Base-by-base conservation (phyloP, 1,139 yeast genomes). In the Taiozyma onychis region DNA sequence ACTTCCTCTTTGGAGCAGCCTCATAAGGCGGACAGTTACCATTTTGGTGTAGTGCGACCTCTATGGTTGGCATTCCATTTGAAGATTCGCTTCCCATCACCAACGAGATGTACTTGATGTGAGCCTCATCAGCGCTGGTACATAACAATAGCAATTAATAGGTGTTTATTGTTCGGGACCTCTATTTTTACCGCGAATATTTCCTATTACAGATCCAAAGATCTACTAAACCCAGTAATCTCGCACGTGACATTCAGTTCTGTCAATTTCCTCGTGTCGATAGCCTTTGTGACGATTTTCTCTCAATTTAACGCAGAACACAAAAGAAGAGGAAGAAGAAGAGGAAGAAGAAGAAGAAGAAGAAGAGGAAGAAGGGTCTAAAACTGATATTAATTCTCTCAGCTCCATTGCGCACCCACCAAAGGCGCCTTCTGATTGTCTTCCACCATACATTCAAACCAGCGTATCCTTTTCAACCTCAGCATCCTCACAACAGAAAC, bases 1-100 rank as follows among this genome's bases (percentile, higher is more conserved):
- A 58, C 41, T 59, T 60, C 11, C 64, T 46, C 49, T 57, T 59
- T 10, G 50, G 39, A 14, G 42, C 35, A 3, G 16, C 35, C 4
- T 14, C 35, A n/a, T 13, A 9, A n/a, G 35, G 10, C 8, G 35
- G 18, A n/a, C 8, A 14, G 35, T n/a, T 32, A 2, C 7, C 9
- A 32, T 32, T 7, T 32, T 32, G 9, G 10, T n/a, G 18, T 6
- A 6, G 9, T 13, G 18, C 44, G 14, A 18, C 14, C 2, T 32
- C 18, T 6, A n/a, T n/a, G 8, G 14, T n/a, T 14, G 9, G 16
- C 10, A 14, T n/a, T 3, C 18, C 35, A 14, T 6, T n/a, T 6
- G 18, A 32, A 6, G 18, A 8, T n/a, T 32, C 35, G 16, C 6
- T 13, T n/a, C 14, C 18, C 35, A 32, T 32, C 18, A 18, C 18